Base-by-base conservation (phyloP, 2,329 filamentous ascomycete genomes). In the Cordyceps javanica region DNA sequence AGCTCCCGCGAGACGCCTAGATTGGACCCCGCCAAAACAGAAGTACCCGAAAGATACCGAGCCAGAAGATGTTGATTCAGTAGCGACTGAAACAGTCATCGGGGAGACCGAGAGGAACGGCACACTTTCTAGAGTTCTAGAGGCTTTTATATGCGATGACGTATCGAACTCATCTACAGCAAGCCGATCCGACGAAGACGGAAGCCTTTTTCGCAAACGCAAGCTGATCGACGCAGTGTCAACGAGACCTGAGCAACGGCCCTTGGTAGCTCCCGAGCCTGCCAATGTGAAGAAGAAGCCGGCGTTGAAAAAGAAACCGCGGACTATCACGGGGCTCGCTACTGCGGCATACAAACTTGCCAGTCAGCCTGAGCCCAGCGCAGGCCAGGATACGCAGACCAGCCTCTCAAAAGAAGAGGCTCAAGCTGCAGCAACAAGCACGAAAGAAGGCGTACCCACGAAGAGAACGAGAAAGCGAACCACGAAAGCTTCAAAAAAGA, bases 251-350 rank as follows among this genome's bases (percentile, higher is more conserved):
- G 39, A 38, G 25, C 50, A 19, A 28, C 30, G 14, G n/a, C 23
- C 5, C 3, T 25, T 41, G 11, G 67, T 71, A 3, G 23, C 30
- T 16, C 57, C 63, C 57, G 61, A 61, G 50, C 61, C 59, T 19
- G 70, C 72, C 1, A 72, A 72, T 0, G 61, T 65, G 1, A 83
- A 82, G 66, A 67, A 72, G 23, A 87, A 83, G 62, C 74, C 76
- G 5, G 73, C 79, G 3, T 85, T 21, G 3, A 60, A 83, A 69
- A 91, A 89, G 71, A 92, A 88, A 69, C 73, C 85, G 0, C 84
- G 83, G 41, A 95, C 90, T 0, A 86, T 96, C 58, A 96, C 91
- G 0, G 89, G 85, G 41, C 73, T 89, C 51, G 89, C 90, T 11
- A 93, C 86, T 1, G 86, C 89, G 13, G 83, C 84, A 5, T 94